Evolutionary conservation across 2,329 filamentous ascomycete genomes (phyloP).

Genomic region (Hortaea werneckii): DNA sequence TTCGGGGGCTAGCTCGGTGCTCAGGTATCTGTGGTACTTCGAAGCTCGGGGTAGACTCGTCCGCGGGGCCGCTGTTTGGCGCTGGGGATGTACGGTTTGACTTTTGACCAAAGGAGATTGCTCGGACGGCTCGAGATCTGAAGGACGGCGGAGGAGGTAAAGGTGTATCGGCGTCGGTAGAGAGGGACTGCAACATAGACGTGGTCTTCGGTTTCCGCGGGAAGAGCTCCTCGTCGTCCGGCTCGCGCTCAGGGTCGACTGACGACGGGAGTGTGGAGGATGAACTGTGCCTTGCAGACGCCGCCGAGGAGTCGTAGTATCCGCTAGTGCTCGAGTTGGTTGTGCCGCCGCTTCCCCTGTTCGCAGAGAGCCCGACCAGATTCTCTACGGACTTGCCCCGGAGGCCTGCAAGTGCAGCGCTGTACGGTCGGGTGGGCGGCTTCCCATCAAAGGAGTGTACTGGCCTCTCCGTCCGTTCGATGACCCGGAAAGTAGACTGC

Average conservation of each 20-base stretch:
- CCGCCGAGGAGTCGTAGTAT: slow-evolving; percentile 30
- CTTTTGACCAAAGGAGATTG: slow-evolving; percentile 42
- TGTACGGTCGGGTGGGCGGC: slow-evolving; percentile 16
- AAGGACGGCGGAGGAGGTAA: slow-evolving; percentile 26
- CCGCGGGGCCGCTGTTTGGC: slow-evolving; percentile 1
- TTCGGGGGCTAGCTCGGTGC: slow-evolving; percentile 11
- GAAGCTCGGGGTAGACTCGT: not conserved
- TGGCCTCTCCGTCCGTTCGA: slow-evolving; percentile 40
- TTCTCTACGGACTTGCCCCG: slow-evolving; percentile 26
- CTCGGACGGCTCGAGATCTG: slow-evolving; percentile 35
- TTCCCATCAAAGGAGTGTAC: slow-evolving; percentile 17
- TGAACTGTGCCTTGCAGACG: slow-evolving; percentile 43
- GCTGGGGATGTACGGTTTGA: slow-evolving; percentile 15
- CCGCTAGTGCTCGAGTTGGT: slow-evolving; percentile 38
- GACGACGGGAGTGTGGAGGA: slow-evolving; percentile 47
- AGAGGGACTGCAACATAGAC: slow-evolving; percentile 30
- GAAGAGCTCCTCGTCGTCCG: slow-evolving; percentile 27
- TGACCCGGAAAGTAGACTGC: slow-evolving; percentile 42
- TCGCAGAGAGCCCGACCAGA: slow-evolving; percentile 9
- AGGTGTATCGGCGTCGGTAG: slow-evolving; percentile 25
- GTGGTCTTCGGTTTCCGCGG: slow-evolving; percentile 26
- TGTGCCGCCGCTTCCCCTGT: slow-evolving; percentile 39
- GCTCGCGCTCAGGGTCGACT: slow-evolving; percentile 33
- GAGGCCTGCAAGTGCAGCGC: slow-evolving; percentile 24
- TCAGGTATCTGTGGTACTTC: not conserved